Evolutionary conservation across 306 rosid species (phyloP).

Genomic region (Styphnolobium japonicum): DNA sequence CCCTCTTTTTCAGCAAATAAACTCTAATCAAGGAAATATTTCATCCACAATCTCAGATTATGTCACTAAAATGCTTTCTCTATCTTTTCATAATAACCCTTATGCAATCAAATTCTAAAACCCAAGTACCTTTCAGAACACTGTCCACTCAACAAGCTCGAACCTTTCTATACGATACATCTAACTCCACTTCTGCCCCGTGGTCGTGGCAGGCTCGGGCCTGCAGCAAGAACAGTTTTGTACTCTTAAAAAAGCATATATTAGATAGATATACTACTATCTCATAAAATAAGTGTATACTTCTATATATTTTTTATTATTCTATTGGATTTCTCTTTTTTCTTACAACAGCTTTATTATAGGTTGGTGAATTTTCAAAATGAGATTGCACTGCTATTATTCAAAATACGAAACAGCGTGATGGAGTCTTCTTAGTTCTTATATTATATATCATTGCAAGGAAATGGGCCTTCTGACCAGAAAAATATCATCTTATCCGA

Average conservation of each 20-base stretch:
- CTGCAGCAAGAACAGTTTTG: background rate
- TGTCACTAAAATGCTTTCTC: background rate
- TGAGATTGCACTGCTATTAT: background rate
- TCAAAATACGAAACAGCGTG: background rate
- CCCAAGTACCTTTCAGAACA: slow-evolving; percentile 33
- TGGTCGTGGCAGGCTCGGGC: slow-evolving; percentile 8
- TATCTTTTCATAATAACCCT: background rate
- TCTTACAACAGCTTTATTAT: background rate
- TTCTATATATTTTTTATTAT: background rate
- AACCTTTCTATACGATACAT: slow-evolving; percentile 1
- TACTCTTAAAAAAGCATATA: background rate
- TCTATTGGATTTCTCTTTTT: background rate
- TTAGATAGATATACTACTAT: background rate
- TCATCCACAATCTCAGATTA: slow-evolving; percentile 33
- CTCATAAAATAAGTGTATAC: background rate
- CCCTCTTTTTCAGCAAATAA: background rate
- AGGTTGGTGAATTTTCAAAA: background rate
- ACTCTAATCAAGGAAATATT: slow-evolving; percentile 33
- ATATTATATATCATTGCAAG: background rate
- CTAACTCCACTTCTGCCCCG: background rate
- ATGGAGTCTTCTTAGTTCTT: background rate
- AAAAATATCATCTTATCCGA: slow-evolving; percentile 29
- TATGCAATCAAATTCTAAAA: slow-evolving; percentile 23
- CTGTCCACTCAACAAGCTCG: slow-evolving; percentile 31
- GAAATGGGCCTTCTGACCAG: slow-evolving; percentile 21